These are phyloP conservation scores for Mycena rosella DNA, from an alignment of 768 basidiomycete species.

Conservation along the genomic window DNA sequence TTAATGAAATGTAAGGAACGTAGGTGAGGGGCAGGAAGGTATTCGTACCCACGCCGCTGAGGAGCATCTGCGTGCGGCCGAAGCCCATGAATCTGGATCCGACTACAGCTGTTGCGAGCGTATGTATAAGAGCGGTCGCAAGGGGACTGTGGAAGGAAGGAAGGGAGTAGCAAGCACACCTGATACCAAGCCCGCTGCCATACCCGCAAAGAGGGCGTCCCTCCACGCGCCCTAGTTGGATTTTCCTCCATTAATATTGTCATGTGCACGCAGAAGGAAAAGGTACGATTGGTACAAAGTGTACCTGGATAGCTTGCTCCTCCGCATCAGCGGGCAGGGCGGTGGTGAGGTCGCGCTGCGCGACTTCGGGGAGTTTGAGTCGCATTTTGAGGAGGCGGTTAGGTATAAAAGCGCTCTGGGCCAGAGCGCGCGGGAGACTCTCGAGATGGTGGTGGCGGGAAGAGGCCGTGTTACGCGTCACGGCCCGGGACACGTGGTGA, in stretches of 20 bases:
- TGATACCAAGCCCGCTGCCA: slow-evolving; percentile 32
- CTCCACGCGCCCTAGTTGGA: slow-evolving; percentile 12
- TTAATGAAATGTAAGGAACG: background rate
- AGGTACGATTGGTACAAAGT: too few relatives aligned
- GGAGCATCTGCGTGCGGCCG: slow-evolving; percentile 28
- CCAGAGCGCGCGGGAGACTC: too few relatives aligned
- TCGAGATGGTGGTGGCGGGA: too few relatives aligned
- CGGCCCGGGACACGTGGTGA: too few relatives aligned
- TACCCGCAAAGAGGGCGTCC: slow-evolving; percentile 32
- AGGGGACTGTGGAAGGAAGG: background rate
- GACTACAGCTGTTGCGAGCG: slow-evolving; percentile 29
- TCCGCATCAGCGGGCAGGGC: slow-evolving; percentile 32
- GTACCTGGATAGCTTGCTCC: slow-evolving; percentile 27
- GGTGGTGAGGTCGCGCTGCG: slow-evolving; percentile 27
- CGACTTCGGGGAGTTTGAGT: slow-evolving; percentile 24
- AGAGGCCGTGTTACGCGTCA: too few relatives aligned
- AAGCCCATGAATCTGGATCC: slow-evolving; percentile 35
- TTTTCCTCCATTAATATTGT: too few relatives aligned
- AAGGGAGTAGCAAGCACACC: slow-evolving; percentile 8
- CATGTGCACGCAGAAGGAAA: too few relatives aligned
- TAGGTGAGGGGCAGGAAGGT: background rate
- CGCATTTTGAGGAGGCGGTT: too few relatives aligned
- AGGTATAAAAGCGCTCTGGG: too few relatives aligned
- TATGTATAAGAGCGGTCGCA: background rate
- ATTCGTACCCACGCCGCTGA: slow-evolving; percentile 27